Base-by-base conservation (phyloP, 495 filamentous ascomycete genomes). In the Entonaema liquescens region DNA sequence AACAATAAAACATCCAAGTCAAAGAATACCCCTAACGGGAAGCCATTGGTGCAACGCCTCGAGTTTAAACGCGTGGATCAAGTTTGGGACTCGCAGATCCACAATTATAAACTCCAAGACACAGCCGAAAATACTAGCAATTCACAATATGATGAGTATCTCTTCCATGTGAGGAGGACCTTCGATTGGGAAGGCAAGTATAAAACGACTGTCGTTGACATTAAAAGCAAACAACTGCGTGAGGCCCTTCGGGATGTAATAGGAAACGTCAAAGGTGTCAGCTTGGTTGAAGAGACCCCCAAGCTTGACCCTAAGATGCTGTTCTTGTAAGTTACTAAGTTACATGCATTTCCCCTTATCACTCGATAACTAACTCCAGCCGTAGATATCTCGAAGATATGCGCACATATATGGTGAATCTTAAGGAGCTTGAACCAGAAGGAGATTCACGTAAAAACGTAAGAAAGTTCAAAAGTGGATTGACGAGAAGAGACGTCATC, bases 141-240 rank as follows among this genome's bases (percentile, higher is more conserved):
- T 26, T 87, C 92, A 40, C 90, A 95, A 70, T 96, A 93, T 76
- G 90, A 94, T 70, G 88, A 94, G 65, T 95, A 91, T 76, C 85
- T 94, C 49, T 97, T 97, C 80, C 93, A 92, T 31, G 92, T 97
- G 11, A 88, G 93, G 42, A 89, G 93, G 61, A 90, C 88, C 56
- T 96, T 97, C 74, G 89, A 93, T 75, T 95, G 91, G 89, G 91
- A 97, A 73, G 92, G 93, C 70, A 94, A 94, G 74, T 94, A 93
- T 75, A 81, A 87, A 65, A 85, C 89, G 29, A 95, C 92, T 0
- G 58, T 90, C 25, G 88, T 97, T 36, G 92, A 97, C 72, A 92
- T 97, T 79, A 97, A 96, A 80, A 94, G 92, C 68, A 92, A 92
- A 68, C 81, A 86, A 58, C 84, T 97, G 3, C 90, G 89, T 9